Base-by-base conservation (phyloP, 306 rosid species). In the Prunus mira region DNA sequence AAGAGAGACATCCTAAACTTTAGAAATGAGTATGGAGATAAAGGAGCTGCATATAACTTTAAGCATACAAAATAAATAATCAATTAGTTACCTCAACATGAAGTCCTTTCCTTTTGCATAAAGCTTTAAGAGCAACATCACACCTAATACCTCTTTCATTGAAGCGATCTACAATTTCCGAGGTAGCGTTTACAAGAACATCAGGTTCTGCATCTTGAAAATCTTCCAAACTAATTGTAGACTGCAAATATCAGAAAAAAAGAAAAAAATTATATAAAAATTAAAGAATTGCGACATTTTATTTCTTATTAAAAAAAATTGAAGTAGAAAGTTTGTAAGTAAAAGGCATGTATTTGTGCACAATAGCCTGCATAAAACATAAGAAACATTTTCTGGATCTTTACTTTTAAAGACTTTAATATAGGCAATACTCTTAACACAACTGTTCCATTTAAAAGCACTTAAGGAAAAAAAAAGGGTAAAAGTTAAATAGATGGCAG, bases 61-160 rank as follows among this genome's bases (percentile, higher is more conserved):
- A 63, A 55, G 27, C 12, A 41, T 45, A 20, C 19, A 63, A 65
- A 64, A 32, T 10, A 34, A 13, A 65, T 24, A 22, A 55, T 24
- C 55, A 19, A 64, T 75, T 67, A 61, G 65, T 77, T 84, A 92
- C 98, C 98, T 92, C 95, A 65, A 76, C 86, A 66, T 82, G 83
- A 77, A 94, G 96, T 38, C 98, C 96, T 76, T 88, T 94, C 91
- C 88, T 94, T 86, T 83, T 94, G 93, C 98, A 94, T 77, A 94
- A 88, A 62, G 87, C 89, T 85, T 86, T 88, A 72, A 94, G 86
- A 78, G 93, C 95, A 75, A 69, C 88, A 76, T 86, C 69, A 55
- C 82, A 86, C 71, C 85, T 83, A 72, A 87, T 82, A 38, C 88
- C 88, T 58, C 76, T 86, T 72, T 38, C 81, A 65, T 76, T 82